Evolutionary conservation across 2,329 filamentous ascomycete genomes (phyloP).

Genomic region (Rutstroemia sp.): DNA sequence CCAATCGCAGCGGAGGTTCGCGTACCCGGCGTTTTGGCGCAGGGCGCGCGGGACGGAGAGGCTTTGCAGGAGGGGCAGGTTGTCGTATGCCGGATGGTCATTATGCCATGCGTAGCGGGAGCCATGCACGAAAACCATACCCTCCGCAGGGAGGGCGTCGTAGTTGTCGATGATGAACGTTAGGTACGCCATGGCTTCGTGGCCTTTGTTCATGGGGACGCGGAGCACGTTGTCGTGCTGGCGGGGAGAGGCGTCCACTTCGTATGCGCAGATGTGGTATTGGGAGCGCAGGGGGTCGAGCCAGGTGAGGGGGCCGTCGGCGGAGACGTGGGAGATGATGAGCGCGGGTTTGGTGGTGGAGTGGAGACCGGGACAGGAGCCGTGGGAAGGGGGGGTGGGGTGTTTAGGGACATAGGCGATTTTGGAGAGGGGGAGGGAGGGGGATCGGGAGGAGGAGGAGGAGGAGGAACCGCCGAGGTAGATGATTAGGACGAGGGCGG

Average conservation of each 20-base stretch:
- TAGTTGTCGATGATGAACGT: conserved; percentile 43
- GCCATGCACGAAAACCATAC: conserved; percentile 38
- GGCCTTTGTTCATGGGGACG: conserved; percentile 38
- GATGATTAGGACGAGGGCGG: conserved; percentile 31
- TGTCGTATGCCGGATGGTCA: conserved; percentile 38
- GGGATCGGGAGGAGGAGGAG: no score
- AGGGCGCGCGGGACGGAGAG: conserved; percentile 36
- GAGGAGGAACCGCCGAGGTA: conserved; percentile 26
- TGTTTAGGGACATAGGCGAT: conserved; percentile 34
- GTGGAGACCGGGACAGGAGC: conserved; percentile 36
- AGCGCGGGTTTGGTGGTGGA: conserved; percentile 36
- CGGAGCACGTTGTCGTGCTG: conserved; percentile 28
- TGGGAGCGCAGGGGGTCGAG: conserved; percentile 31
- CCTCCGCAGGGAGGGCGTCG: conserved; percentile 30
- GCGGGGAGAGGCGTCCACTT: conserved; percentile 29
- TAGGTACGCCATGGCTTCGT: conserved; percentile 40
- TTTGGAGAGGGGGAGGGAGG: conserved; percentile 16
- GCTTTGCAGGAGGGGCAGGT: conserved; percentile 32
- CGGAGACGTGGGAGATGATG: conserved; percentile 35
- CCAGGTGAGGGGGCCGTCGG: conserved; percentile 37
- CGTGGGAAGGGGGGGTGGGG: conserved; percentile 32
- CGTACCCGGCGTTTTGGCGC: conserved; percentile 32
- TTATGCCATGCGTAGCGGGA: conserved; percentile 39
- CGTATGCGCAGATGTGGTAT: conserved; percentile 41
- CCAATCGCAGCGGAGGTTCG: conserved; percentile 45